A percentile compares a stretch with the other conserved stretches of the same genome.
Evolutionary conservation across 73 alveolate genomes (phyloP).

Genomic region (Tetrahymena elliotti): DNA sequence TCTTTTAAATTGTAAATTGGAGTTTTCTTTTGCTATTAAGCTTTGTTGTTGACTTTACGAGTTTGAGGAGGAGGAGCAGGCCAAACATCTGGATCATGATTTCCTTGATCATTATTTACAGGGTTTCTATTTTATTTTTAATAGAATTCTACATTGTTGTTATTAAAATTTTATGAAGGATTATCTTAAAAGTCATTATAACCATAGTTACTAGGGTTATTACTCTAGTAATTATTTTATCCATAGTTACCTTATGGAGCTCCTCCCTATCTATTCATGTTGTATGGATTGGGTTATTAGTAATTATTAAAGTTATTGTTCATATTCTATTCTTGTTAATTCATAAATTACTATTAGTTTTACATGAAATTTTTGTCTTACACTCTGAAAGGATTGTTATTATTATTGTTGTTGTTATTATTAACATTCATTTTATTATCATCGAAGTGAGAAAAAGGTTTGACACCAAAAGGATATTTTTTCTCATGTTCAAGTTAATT

Average conservation of each 20-base stretch:
- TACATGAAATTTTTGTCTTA: not conserved
- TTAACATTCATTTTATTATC: constrained; percentile 8
- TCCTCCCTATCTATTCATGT: not conserved
- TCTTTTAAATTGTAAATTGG: not conserved
- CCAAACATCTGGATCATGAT: constrained; percentile 44
- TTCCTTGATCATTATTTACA: not conserved
- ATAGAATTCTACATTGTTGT: not conserved
- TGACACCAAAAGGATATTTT: not conserved
- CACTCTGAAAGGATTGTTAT: constrained; percentile 10
- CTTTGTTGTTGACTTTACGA: not conserved
- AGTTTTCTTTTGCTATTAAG: not conserved
- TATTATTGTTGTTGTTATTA: not conserved
- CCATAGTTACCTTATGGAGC: not conserved
- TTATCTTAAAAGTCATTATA: not conserved
- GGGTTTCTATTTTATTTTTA: not conserved
- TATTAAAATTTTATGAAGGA: not conserved
- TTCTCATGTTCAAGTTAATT: not conserved
- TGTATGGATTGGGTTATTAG: not conserved
- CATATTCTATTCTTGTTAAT: not conserved
- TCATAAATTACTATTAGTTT: not conserved
- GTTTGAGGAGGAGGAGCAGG: constrained; percentile 23
- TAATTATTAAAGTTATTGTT: not conserved
- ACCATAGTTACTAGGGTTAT: not conserved
- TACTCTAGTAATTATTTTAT: constrained; percentile 5
- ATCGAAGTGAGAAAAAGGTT: not conserved